Conservation (phyloP, 441 rosid species). For the Mallotus repandus region DNA sequence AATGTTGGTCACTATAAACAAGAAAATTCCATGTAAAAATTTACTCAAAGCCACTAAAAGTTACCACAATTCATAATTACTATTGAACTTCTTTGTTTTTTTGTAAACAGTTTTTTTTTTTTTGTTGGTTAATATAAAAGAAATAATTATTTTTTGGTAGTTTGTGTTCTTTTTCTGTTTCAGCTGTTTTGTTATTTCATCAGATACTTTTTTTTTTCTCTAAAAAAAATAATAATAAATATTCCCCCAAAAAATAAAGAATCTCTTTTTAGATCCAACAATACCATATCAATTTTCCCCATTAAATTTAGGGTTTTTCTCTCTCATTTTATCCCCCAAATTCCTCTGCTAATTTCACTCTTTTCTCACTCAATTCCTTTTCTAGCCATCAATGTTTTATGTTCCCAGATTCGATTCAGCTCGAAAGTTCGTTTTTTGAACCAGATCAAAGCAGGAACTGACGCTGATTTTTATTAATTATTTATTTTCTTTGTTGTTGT, state of each 20-base stretch:
- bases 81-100: neutral
- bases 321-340: neutral
- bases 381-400: constrained; percentile 8
- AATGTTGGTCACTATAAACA: no score
- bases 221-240: neutral
- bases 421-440: constrained; percentile 18
- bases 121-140: neutral
- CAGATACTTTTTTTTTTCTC: constrained; percentile 12
- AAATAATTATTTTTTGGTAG: neutral
- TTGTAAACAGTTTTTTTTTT: neutral
- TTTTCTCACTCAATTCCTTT: constrained; percentile 16
- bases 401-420: constrained; percentile 28
- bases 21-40: no score
- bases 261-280: constrained; percentile 41
- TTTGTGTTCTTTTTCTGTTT: constrained; percentile 8
- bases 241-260: neutral
- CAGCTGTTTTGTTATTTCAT: constrained; percentile 7
- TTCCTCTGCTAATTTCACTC: constrained; percentile 12
- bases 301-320: constrained; percentile 33
- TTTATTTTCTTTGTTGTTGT: no score
- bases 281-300: constrained; percentile 27
- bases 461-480: constrained; percentile 8
- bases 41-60: neutral
- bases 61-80: constrained; percentile 12
- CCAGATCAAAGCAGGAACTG: constrained; percentile 41